Base-by-base conservation (phyloP, 352 stramenopile species). In the Blastocystis hominis region DNA sequence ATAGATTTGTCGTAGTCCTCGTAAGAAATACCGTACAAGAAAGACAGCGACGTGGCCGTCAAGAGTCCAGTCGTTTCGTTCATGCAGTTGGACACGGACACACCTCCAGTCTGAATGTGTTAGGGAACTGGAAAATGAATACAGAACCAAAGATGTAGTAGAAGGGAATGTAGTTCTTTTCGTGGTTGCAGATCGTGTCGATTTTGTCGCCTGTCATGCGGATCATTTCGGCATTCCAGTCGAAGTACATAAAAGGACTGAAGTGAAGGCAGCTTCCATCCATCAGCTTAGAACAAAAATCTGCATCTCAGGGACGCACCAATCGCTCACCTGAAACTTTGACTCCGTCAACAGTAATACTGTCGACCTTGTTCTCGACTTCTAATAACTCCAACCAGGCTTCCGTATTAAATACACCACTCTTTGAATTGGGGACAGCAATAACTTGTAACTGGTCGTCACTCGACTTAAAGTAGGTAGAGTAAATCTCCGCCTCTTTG, bases 171-270 rank as follows among this genome's bases (percentile, higher is more conserved):
- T 80, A 80, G 50, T 80, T 80, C 70, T 47, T 3, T 13, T 34
- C 24, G 53, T 54, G 46, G 3, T 20, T 64, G 44, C 70, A 80
- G 34, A 80, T 62, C 46, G n/a, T 80, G 4, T 34, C 30, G 6
- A 80, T 47, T 38, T 80, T 80, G 54, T 80, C 70, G 36, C 46
- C 70, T 2, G 70, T 80, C 44, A 80, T 24, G 17, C 50, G 13
- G 6, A 80, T 34, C 36, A n/a, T 64, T 6, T 80, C 70, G 9
- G 10, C 38, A 38, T 80, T 80, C 70, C 70, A 80, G 44, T 80
- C 50, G 20, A 80, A 80, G 44, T 64, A 80, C 70, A 80, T 62
- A 30, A 80, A 80, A 7, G 70, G 70, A 64, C 70, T 80, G 54
- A 80, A 64, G 36, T 80, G 70, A 3, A 80, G 36, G 42, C 70